Conservation (phyloP, 1,284 basidiomycete species). For the Dichomitus squalens region DNA sequence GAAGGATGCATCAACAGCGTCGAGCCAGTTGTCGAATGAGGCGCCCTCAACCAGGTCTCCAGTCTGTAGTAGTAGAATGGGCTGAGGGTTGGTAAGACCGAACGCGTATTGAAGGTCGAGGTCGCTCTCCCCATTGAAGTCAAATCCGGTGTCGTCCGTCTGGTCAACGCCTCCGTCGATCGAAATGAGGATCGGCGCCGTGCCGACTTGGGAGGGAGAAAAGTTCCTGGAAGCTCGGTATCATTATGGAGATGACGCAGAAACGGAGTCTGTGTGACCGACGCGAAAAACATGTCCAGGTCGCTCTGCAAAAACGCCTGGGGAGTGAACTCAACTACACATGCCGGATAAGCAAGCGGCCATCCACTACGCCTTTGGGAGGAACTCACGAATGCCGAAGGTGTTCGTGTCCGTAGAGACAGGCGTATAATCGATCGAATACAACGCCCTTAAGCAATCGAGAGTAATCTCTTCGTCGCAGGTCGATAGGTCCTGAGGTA, state of each 20-base stretch:
- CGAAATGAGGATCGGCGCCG: constrained; percentile 43
- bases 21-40: constrained; percentile 48
- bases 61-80: constrained; percentile 49
- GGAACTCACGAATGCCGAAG: constrained; percentile 48
- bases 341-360: background rate
- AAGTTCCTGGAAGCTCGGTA: constrained; percentile 33
- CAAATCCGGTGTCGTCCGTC: constrained; percentile 37
- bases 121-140: constrained; percentile 54
- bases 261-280: constrained; percentile 17
- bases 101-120: constrained; percentile 58
- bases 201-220: constrained; percentile 37
- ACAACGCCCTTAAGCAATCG: constrained; percentile 55
- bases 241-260: background rate
- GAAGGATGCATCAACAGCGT: constrained; percentile 51
- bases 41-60: constrained; percentile 47
- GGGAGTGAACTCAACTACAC: constrained; percentile 51
- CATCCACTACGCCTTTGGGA: background rate
- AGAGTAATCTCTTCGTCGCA: constrained; percentile 56
- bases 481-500: constrained; percentile 27
- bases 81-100: constrained; percentile 44
- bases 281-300: constrained; percentile 47
- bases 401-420: constrained; percentile 46
- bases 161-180: constrained; percentile 48
- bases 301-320: constrained; percentile 47
- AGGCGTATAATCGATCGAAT: constrained; percentile 52